Evolutionary conservation across 805 yeast species (phyloP).

Genomic region (Candida bentonensis): DNA sequence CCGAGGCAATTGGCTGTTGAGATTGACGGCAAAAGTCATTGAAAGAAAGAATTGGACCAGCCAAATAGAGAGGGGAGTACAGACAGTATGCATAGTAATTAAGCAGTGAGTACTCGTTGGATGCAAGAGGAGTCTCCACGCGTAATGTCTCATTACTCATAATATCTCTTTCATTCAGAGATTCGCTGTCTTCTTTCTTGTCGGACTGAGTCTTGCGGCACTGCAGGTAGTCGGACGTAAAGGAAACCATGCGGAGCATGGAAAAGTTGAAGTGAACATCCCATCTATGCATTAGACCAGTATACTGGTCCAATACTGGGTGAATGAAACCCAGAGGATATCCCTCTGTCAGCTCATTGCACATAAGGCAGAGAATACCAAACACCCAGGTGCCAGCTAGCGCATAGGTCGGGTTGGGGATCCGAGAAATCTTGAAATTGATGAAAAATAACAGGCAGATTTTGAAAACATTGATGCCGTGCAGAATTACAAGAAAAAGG

Average conservation of each 20-base stretch:
- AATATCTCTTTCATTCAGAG: conserved; percentile 4
- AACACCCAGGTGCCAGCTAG: conserved; percentile 50
- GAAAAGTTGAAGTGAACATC: conserved; percentile 92
- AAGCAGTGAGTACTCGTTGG: conserved; percentile 42
- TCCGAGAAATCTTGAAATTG: conserved; percentile 36
- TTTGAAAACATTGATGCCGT: conserved; percentile 62
- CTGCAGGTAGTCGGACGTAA: conserved; percentile 51
- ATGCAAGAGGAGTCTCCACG: conserved; percentile 37
- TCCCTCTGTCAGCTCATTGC: conserved; percentile 55
- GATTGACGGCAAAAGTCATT: conserved; percentile 76
- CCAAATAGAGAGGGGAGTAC: conserved; percentile 83
- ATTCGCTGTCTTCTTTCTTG: background rate
- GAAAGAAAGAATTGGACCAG: conserved; percentile 89
- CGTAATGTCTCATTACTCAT: conserved; percentile 14
- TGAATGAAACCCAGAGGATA: conserved; percentile 33
- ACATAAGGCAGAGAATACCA: conserved; percentile 62
- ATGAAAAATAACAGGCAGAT: conserved; percentile 44
- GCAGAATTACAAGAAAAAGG: conserved; percentile 54
- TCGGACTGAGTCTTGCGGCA: conserved; percentile 7
- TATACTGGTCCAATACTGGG: conserved; percentile 42
- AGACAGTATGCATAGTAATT: conserved; percentile 65
- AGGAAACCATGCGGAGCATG: conserved; percentile 69
- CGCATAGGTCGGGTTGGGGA: conserved; percentile 2
- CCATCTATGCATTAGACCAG: conserved; percentile 82
- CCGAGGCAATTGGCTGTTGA: conserved; percentile 40